phyloP scores from a whole-genome alignment of 768 basidiomycete species.

The Coprinellus micaceus region DNA sequence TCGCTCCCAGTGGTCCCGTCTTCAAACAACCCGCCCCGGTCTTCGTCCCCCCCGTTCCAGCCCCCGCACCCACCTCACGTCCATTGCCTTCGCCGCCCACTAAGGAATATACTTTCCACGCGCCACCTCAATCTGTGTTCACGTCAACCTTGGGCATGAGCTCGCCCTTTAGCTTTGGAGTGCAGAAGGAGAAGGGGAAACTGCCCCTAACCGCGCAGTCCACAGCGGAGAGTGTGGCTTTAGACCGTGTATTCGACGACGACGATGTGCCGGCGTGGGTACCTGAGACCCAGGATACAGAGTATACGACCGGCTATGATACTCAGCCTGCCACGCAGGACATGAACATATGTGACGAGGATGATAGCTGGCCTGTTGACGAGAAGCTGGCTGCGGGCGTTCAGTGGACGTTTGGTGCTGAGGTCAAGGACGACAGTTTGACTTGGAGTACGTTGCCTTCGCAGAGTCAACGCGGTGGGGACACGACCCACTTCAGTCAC shows the following conservation, averaged over 20 bases:
- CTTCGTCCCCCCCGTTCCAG: conserved; percentile 43
- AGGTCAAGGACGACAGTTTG: conserved; percentile 59
- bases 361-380: conserved; percentile 76
- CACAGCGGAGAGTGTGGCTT: conserved; percentile 47
- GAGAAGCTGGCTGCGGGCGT: conserved; percentile 55
- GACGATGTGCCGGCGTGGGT: conserved; percentile 50
- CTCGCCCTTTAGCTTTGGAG: conserved; percentile 24
- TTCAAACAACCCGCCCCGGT: conserved; percentile 59
- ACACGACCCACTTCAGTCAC: conserved; percentile 30
- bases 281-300: conserved; percentile 58
- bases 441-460: conserved; percentile 74
- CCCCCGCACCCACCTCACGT: conserved; percentile 15
- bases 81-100: conserved; percentile 16
- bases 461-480: conserved; percentile 45
- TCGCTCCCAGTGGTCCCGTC: conserved; percentile 42
- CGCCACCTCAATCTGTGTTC: conserved; percentile 28
- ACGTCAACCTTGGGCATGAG: conserved; percentile 41
- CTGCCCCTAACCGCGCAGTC: conserved; percentile 47
- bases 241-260: conserved; percentile 50
- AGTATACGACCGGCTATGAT: conserved; percentile 36
- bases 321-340: conserved; percentile 30
- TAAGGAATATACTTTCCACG: conserved; percentile 19
- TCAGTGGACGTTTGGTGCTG: conserved; percentile 59
- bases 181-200: conserved; percentile 16
- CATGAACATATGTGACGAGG: conserved; percentile 43